Base-by-base conservation (phyloP, 805 yeast species). In the Ogataea chonburiensis region DNA sequence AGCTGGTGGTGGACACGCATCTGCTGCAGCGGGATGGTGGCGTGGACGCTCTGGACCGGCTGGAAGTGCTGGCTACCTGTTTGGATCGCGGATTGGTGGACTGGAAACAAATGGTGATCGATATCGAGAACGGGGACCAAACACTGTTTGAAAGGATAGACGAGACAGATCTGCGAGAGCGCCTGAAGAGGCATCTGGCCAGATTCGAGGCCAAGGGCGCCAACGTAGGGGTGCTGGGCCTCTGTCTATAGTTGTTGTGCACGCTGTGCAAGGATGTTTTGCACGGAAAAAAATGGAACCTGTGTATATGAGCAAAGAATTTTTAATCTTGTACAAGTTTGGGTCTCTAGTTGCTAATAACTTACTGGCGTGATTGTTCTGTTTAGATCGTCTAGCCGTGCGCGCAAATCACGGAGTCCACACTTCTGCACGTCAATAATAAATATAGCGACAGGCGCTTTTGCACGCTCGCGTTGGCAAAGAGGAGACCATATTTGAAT, bases 1-100 rank as follows among this genome's bases (percentile, higher is more conserved):
- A 66, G 43, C 60, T 76, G 34, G 53, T 55, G 17, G 73, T 78
- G 17, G 83, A 80, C 48, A 78, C 80, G 53, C 73, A 71, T 31
- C 49, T 67, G 28, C 51, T 70, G 8, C 28, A 60, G 13, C 40
- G 63, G 27, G 67, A 60, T 40, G 73, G 73, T 9, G 71, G 73
- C 25, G 63, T 77, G 0, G 68, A 77, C 70, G 54, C 59, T 27
- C 48, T 81, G 37, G 56, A 64, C 22, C 60, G 63, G 18, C 64
- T 64, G 40, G 88, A 82, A 53, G 52, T 81, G 22, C 60, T 77
- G 3, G 56, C 66, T 28, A 71, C 77, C 5, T 72, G 83, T 43
- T 46, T 77, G 25, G 79, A 76, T 42, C 66, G 88, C 38, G 79
- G 77, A 17, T 56, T 81, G 28, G 63, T 77, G 11, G 64, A 67